phyloP scores from a whole-genome alignment of 306 rosid species.

The Prunus mira region DNA sequence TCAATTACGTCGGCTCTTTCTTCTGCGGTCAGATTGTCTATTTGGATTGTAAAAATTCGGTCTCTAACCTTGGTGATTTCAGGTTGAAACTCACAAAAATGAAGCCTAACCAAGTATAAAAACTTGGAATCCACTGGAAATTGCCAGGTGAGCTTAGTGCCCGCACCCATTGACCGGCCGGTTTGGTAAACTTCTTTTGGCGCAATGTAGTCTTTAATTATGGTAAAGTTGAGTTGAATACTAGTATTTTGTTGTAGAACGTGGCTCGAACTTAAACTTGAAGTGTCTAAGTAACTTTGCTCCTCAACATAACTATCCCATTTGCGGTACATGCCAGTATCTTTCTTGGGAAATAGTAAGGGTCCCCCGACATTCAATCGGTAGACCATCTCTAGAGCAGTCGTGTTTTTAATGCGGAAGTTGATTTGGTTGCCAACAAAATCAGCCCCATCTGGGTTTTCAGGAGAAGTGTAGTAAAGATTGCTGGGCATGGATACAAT shows the following conservation, averaged over 20 bases:
- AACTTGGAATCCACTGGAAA: slow-evolving; percentile 21
- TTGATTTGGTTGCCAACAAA: too few relatives aligned
- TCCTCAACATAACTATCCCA: too few relatives aligned
- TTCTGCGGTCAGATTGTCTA: slow-evolving; percentile 15
- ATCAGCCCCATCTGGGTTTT: too few relatives aligned
- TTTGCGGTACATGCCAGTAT: too few relatives aligned
- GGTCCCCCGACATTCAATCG: too few relatives aligned
- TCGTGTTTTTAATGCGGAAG: too few relatives aligned
- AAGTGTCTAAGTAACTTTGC: accelerated
- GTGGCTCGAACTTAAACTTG: accelerated
- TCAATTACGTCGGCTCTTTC: neutral
- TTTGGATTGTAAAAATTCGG: slow-evolving; percentile 6
- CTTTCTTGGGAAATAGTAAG: too few relatives aligned
- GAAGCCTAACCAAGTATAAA: slow-evolving; percentile 30
- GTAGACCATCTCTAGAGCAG: too few relatives aligned
- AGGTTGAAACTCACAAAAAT: slow-evolving; percentile 25
- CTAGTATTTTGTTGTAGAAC: accelerated
- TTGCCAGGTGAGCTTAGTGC: slow-evolving; percentile 2
- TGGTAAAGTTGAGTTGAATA: neutral
- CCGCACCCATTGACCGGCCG: neutral
- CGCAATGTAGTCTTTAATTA: neutral
- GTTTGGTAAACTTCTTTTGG: slow-evolving; percentile 13
- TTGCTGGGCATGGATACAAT: too few relatives aligned
- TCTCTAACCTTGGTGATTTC: neutral
- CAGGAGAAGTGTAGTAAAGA: too few relatives aligned